phyloP scores from a whole-genome alignment of 2,329 filamentous ascomycete genomes.

The Trichoderma endophyticum region DNA sequence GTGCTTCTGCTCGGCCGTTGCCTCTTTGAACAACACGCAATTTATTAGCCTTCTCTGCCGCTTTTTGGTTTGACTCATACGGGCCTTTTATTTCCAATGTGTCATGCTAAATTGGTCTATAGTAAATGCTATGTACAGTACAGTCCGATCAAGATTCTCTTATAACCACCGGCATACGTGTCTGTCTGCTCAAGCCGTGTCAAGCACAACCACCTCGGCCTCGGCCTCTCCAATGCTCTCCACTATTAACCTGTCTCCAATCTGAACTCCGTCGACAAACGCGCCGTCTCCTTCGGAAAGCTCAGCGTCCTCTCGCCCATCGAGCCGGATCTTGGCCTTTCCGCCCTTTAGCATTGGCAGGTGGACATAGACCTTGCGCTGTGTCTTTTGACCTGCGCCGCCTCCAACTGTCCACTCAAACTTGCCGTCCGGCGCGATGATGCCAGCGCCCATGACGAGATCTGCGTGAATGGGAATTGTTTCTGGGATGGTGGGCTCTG shows the following conservation, averaged over 20 bases:
- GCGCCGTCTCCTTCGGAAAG: slow-evolving; percentile 78
- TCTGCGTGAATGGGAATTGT: slow-evolving; percentile 84
- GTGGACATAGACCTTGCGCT: slow-evolving; percentile 76
- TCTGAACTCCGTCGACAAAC: slow-evolving; percentile 64
- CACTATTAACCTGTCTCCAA: slow-evolving; percentile 60
- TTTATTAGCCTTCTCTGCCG: not conserved
- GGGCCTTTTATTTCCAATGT: not conserved
- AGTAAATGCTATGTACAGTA: not conserved
- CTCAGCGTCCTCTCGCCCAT: slow-evolving; percentile 60
- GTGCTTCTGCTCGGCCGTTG: slow-evolving; percentile 1
- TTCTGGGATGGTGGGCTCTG: slow-evolving; percentile 57
- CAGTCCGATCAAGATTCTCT: not conserved
- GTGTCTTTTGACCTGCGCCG: slow-evolving; percentile 46
- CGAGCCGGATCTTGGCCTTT: slow-evolving; percentile 67
- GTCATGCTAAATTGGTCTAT: not conserved
- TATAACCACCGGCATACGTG: not conserved
- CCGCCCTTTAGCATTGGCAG: slow-evolving; percentile 76
- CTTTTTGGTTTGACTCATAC: slow-evolving; percentile 11
- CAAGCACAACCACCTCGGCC: slow-evolving; percentile 66
- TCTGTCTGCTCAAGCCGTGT: slow-evolving; percentile 41
- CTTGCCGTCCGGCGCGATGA: slow-evolving; percentile 61
- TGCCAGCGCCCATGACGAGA: slow-evolving; percentile 75
- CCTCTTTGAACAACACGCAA: slow-evolving; percentile 13
- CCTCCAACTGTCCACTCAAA: slow-evolving; percentile 73
- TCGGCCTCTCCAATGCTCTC: slow-evolving; percentile 67